Base-by-base conservation (phyloP, 805 yeast genomes). In the Danielozyma ontarioensis region DNA sequence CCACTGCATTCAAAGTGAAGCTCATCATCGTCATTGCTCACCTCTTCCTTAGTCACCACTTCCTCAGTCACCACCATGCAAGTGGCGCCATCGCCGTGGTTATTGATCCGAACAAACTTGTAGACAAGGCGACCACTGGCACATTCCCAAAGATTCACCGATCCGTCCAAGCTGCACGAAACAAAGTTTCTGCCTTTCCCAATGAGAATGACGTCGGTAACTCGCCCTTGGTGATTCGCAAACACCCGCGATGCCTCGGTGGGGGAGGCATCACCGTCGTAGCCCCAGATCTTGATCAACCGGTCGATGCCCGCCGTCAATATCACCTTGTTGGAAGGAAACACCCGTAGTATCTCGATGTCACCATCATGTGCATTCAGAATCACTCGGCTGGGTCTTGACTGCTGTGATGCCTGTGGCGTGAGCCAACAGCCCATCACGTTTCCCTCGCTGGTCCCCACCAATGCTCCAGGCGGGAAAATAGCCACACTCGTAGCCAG, bases 171-270 rank as follows among this genome's bases (percentile, higher is more conserved):
- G 5, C 76, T 68, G 8, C 78, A 59, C 5, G 81, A 70, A 13
- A 81, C 40, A 37, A 85, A 61, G 48, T 83, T 83, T 26, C 90
- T 59, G 1, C 95, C 94, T 13, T 73, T 58, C 0, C 78, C 88
- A 13, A 83, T 57, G 40, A 80, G 45, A 3, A 55, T 66, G 2
- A 74, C 39, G 40, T 66, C 80, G 2, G 75, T 71, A 10, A 80
- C 60, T 11, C 67, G 55, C 3, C 54, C 54, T 17, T 49, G 68
- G 40, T 80, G 89, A 4, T 74, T 75, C 3, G 37, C 36, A 41
- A 81, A 67, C 0, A 70, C 60, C 33, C 88, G 45, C 22, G 37
- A 36, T 7, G 42, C 37, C 11, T 29, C 27, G n/a, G n/a, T n/a
- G n/a, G n/a, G n/a, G n/a, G n/a, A n/a, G n/a, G n/a, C n/a, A 12